These are phyloP conservation scores for Colletotrichum filicis DNA, from an alignment of 2,329 filamentous ascomycete species.

Conservation along the genomic window DNA sequence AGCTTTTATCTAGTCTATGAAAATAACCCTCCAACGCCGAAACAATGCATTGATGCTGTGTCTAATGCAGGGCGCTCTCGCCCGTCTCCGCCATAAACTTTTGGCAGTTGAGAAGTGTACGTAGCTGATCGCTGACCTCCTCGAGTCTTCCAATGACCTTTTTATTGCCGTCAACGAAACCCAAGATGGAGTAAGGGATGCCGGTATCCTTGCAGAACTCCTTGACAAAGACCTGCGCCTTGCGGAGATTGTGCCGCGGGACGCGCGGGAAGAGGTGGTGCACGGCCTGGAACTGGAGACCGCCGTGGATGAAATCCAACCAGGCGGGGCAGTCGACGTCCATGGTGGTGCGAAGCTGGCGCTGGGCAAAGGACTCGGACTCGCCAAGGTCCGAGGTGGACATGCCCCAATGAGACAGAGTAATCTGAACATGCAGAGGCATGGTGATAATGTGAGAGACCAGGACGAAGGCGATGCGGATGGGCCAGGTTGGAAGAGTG, in stretches of 20 bases:
- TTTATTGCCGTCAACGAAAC: slow-evolving; percentile 72
- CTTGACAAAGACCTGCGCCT: slow-evolving; percentile 67
- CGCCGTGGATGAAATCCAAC: slow-evolving; percentile 79
- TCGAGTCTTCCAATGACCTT: slow-evolving; percentile 59
- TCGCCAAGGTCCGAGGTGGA: slow-evolving; percentile 72
- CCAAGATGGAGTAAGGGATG: slow-evolving; percentile 71
- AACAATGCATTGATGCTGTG: slow-evolving; percentile 17
- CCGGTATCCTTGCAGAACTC: slow-evolving; percentile 73
- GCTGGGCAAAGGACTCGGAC: slow-evolving; percentile 74
- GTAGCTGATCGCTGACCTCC: slow-evolving; percentile 71
- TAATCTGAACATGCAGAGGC: slow-evolving; percentile 78
- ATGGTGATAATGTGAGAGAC: slow-evolving; percentile 74
- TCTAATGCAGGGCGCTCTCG: slow-evolving; percentile 52
- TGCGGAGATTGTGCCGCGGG: slow-evolving; percentile 74
- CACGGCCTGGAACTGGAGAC: slow-evolving; percentile 78
- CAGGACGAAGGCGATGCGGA: slow-evolving; percentile 70
- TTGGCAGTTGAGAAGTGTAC: slow-evolving; percentile 68
- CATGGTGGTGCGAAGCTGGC: slow-evolving; percentile 78
- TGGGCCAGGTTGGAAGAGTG: slow-evolving; percentile 66
- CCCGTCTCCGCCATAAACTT: slow-evolving; percentile 60
- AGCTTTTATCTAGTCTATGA: slow-evolving; percentile 30
- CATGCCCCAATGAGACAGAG: slow-evolving; percentile 79
- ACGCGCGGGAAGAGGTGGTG: slow-evolving; percentile 77
- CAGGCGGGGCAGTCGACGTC: slow-evolving; percentile 78
- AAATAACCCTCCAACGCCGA: slow-evolving; percentile 17